Conservation (phyloP, 1,139 yeast species). For the Zygosaccharomyces sapae region DNA sequence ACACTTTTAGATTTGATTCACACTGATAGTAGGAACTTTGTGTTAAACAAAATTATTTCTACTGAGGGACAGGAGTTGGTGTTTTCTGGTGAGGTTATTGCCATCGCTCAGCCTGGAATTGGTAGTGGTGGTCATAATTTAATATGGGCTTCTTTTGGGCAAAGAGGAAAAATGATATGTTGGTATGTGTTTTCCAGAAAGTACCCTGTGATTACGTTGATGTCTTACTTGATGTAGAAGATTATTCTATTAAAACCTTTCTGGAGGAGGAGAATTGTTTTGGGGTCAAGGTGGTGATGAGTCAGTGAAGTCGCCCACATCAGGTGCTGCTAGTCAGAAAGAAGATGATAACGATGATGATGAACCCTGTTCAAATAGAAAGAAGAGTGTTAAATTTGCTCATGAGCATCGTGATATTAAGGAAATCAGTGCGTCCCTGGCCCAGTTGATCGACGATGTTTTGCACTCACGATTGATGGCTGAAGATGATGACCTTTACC, state of each 20-base stretch:
- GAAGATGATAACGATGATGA: slow-evolving; percentile 1
- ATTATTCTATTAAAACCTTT: slow-evolving; percentile 25
- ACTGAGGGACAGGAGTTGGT: slow-evolving; percentile 41
- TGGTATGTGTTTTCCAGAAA: slow-evolving; percentile 84
- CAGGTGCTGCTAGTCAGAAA: slow-evolving; percentile 5
- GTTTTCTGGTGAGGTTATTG: slow-evolving; percentile 54
- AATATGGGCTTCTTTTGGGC: slow-evolving; percentile 91
- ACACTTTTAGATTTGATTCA: slow-evolving; percentile 75
- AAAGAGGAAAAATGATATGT: slow-evolving; percentile 61
- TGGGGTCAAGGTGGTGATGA: slow-evolving; percentile 10
- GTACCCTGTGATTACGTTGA: slow-evolving; percentile 79
- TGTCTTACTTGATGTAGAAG: slow-evolving; percentile 41
- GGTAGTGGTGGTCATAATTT: slow-evolving; percentile 41
- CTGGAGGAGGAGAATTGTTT: slow-evolving; percentile 24
- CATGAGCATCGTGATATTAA: slow-evolving; percentile 27
- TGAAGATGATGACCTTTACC: slow-evolving; percentile 38
- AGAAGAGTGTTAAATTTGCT: slow-evolving; percentile 36
- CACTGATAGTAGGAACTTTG: slow-evolving; percentile 66
- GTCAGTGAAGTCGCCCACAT: slow-evolving; percentile 2
- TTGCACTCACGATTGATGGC: slow-evolving; percentile 32
- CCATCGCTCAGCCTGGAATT: slow-evolving; percentile 45
- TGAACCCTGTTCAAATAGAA: slow-evolving; percentile 16
- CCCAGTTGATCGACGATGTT: slow-evolving; percentile 29
- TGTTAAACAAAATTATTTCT: slow-evolving; percentile 50
- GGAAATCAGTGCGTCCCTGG: slow-evolving; percentile 32